Evolutionary conservation across 176 grass and related monocot genomes (phyloP), one percentile per base, ranked within the genome.

Genomic region (Zizania latifolia): DNA sequence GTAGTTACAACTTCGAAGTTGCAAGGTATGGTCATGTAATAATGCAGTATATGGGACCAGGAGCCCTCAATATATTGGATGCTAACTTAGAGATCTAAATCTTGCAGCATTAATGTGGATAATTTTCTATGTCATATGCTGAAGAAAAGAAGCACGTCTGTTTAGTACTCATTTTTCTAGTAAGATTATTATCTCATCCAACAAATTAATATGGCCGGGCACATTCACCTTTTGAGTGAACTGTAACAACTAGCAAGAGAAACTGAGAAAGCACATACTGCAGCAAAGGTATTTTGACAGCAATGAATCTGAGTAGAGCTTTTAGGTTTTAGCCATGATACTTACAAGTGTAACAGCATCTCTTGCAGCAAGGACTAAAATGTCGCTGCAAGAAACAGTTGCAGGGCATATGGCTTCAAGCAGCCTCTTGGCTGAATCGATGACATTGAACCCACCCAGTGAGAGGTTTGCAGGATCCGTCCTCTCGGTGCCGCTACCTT

Each of bases 371-470:
- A 98, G 86, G 31, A 94, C 95, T n/a, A 98, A 1, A 28, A 93
- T 94, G 58, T 98, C 95, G 8, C 91, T 90, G 70, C 95, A 98
- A 14, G 95, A 94, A 32, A 98, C 95, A 10, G 91, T 90, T 23
- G 71, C 89, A 34, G 91, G 95, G 71, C 91, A 98, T 21, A 94
- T 21, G 2, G 76, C 78, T 84, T 98, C 95, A 5, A 94, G 81
- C 83, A 92, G 38, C 74, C 82, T 81, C 89, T 98, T 98, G 8
- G 89, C 86, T 5, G 84, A 80, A 33, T 94, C 82, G 24, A 98
- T 78, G 56, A 94, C 91, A 28, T 86, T 72, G 83, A 98, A 98
- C 26, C 91, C 95, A 8, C 91, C 95, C 3, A 98, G 95, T 0
- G 95, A 94, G 1, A 83, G 81, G 83, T 94, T 98, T 27, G 95